Base-by-base conservation (phyloP, 805 yeast species). In the Lipomyces yamanashiensis region DNA sequence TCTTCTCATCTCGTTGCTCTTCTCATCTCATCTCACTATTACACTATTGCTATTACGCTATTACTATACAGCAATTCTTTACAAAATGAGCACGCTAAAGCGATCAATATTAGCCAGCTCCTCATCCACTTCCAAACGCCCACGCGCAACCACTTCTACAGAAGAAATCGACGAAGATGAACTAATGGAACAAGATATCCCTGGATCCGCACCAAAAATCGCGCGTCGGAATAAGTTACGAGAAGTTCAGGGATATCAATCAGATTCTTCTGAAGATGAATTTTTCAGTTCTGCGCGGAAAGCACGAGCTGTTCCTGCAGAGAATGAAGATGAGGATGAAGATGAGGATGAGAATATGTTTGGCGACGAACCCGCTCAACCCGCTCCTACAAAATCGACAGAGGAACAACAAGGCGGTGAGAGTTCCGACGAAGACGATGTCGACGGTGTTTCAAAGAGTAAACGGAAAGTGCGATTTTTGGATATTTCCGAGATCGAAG, bases 401-500 rank as follows among this genome's bases (percentile, higher is more conserved):
- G 65, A 58, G 39, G 64, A 62, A 19, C 70, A 68, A 8, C 74
- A 66, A 15, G 69, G 64, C 39, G 70, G 47, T 1, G 53, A 36
- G 19, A 52, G 56, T 1, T 56, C 67, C n/a, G 69, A 64, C 28
- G 71, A 71, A 1, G 74, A 67, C 1, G 68, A 69, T 21, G 66
- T 70, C 12, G 66, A 70, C 10, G 78, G 72, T 33, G 68, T 62
- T 2, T 59, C 69, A 74, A 52, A 17, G 64, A 67, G 28, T 56
- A 55, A 34, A 40, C 57, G 43, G 52, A 67, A 62, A n/a, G 73
- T 72, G 7, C 67, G 72, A 55, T 62, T 72, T 17, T 53, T 81
- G 60, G 80, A 81, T 53, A 72, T 80, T 67, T 71, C 74, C 6
- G 70, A 76, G 62, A 79, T 81, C 61, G 81, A 80, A 45, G 71